Percentiles rank a stretch among this genome's conserved stretches.
These are phyloP conservation scores for Populus tremula DNA, from an alignment of 345 rosid genomes.

Conservation along the genomic window DNA sequence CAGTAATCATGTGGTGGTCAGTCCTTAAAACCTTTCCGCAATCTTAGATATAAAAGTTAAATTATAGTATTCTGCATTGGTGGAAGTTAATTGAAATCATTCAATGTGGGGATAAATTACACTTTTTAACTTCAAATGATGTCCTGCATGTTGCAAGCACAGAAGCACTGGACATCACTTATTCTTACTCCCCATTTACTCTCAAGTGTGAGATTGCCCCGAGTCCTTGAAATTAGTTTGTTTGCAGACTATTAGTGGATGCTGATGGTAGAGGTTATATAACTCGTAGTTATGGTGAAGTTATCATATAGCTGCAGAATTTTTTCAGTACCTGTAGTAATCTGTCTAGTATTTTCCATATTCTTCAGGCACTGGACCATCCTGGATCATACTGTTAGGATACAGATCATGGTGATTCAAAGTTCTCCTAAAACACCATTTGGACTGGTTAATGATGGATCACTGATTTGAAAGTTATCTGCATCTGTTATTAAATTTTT, in stretches of 20 bases:
- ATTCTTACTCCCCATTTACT: neutral
- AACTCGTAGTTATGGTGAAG: neutral
- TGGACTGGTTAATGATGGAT: neutral
- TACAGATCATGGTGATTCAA: neutral
- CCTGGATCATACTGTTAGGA: neutral
- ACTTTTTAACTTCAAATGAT: neutral
- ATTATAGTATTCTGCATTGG: neutral
- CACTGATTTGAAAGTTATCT: neutral
- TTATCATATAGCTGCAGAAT: neutral
- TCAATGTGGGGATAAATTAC: neutral
- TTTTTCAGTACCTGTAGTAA: neutral
- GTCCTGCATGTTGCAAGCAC: neutral
- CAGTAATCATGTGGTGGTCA: neutral
- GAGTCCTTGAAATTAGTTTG: neutral
- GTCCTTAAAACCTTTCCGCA: neutral
- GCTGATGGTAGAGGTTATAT: neutral
- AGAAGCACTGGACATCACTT: neutral
- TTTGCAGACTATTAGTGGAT: neutral
- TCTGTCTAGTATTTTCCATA: neutral
- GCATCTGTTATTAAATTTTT: neutral
- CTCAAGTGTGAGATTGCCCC: neutral
- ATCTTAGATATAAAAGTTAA: neutral
- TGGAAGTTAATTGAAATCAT: neutral
- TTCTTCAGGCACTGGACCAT: neutral
- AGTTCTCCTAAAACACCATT: neutral